phyloP scores from a whole-genome alignment of 2,329 filamentous ascomycete genomes.

The Fusarium pininemorale region DNA sequence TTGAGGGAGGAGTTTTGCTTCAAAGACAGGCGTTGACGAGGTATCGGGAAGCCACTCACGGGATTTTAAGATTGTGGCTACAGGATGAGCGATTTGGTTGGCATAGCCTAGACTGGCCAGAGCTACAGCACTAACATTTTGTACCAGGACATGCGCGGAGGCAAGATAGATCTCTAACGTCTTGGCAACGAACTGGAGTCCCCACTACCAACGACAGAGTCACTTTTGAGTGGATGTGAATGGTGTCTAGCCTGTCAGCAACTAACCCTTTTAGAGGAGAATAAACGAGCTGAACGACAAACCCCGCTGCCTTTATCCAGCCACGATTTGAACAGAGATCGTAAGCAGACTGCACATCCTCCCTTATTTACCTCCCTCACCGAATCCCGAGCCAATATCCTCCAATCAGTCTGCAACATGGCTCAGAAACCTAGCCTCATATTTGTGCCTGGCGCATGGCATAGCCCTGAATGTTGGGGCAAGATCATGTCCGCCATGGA shows the following conservation, averaged over 20 bases:
- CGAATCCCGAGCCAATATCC: no score
- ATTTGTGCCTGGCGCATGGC: conserved; percentile 60
- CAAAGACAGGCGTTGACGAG: background rate
- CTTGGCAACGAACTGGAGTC: accelerated
- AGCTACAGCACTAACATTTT: background rate
- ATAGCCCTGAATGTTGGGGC: conserved; percentile 50
- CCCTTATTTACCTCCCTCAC: background rate
- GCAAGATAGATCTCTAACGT: background rate
- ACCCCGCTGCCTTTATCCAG: background rate
- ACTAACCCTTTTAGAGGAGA: conserved; percentile 33
- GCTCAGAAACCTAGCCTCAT: conserved; percentile 48
- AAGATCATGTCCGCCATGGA: conserved; percentile 48
- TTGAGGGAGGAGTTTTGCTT: background rate
- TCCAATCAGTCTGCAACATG: conserved; percentile 16
- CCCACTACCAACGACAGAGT: background rate
- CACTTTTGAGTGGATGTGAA: background rate
- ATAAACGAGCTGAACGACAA: conserved; percentile 30
- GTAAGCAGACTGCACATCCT: background rate
- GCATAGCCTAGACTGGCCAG: accelerated
- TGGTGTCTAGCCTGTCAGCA: background rate
- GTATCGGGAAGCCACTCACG: background rate
- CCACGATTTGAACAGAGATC: background rate
- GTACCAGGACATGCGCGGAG: accelerated
- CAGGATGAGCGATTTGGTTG: background rate
- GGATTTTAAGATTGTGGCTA: background rate